Base-by-base conservation (phyloP, 345 rosid genomes). In the Brassica cretica region DNA sequence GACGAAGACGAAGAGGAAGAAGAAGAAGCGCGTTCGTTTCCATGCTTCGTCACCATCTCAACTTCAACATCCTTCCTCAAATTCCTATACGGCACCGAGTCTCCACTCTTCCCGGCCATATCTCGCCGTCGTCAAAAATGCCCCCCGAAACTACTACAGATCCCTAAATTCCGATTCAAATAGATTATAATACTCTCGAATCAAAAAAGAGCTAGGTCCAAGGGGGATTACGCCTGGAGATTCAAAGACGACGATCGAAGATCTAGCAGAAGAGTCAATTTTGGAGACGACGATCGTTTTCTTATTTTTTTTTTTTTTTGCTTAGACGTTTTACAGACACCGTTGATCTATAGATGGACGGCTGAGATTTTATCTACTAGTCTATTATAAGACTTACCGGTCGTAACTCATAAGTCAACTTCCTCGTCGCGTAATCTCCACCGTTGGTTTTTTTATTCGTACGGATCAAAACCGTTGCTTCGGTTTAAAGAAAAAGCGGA, bases 61-160 rank as follows among this genome's bases (percentile, higher is more conserved):
- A 89, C 76, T 71, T 91, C 98, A 56, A 68, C 77, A 27, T 88
- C 96, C 77, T 89, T 86, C 88, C 73, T 83, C 67, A 95, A 83
- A 85, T 93, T 88, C 90, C 88, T 84, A 82, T 95, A 93, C 32
- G 91, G 88, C 51, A 87, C 87, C 55, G 85, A 64, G 55, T 87
- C 89, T 65, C 83, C 89, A 68, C 82, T 72, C 80, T 56, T 84
- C 70, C 81, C 87, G 37, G 85, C 83, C 89, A 85, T 88, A 60
- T 7, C 84, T 83, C 82, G 37, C 51, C 70, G 56, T 71, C 69
- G 8, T 58, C 60, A 37, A 24, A 58, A 24, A 12, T 11, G 21
- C 62, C 15, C 21, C 68, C 18, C 5, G 4, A 24, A 16, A 24
- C 30, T 4, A 25, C 68, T 37, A 66, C 63, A 62, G 65, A 79